Base-by-base conservation (phyloP, 352 stramenopile genomes). In the Thalassiosira livingstoniorum region DNA sequence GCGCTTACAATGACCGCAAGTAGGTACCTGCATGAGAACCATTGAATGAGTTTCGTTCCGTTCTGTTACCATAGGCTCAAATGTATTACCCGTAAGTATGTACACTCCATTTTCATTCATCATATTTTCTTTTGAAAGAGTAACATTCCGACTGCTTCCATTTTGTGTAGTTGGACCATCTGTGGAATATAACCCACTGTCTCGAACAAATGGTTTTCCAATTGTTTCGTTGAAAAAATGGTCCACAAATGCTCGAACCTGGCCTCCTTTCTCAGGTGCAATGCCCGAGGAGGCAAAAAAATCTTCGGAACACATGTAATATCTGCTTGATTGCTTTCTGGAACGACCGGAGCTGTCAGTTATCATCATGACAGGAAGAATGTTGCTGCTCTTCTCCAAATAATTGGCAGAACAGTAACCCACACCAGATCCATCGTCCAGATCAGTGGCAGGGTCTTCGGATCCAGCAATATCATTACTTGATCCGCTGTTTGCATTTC, bases 1-100 rank as follows among this genome's bases (percentile, higher is more conserved):
- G 1, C 89, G 78, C 65, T 92, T 91, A 69, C 87, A 93, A 71
- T 93, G 89, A 15, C 89, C 89, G 73, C 89, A 93, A 23, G 82
- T 85, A 4, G 67, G 78, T 54, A 78, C 53, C 53, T 87, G 76
- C 2, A 92, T 69, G 0, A 88, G 78, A 25, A 92, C 23, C 54
- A 93, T 85, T 23, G 81, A 81, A 68, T 93, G 86, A 15, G 68
- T 70, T 42, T 83, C 66, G 37, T 75, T 60, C 18, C 58, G 67
- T 45, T 86, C 68, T 68, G 86, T 85, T 0, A 90, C 75, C 69
- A 83, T 71, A 27, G 66, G 74, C 69, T 83, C 60, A 78, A 90
- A 90, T 35, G 69, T 83, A 34, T 87, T 83, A 15, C 79, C 80
- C 3, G 84, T 87, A 11, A 85, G 62, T 34, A 86, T 47, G 29